Percentiles rank a stretch among this genome's conserved stretches.
phyloP scores from a whole-genome alignment of 495 filamentous ascomycete genomes.

The Pseudomonodictys pantanalensis region DNA sequence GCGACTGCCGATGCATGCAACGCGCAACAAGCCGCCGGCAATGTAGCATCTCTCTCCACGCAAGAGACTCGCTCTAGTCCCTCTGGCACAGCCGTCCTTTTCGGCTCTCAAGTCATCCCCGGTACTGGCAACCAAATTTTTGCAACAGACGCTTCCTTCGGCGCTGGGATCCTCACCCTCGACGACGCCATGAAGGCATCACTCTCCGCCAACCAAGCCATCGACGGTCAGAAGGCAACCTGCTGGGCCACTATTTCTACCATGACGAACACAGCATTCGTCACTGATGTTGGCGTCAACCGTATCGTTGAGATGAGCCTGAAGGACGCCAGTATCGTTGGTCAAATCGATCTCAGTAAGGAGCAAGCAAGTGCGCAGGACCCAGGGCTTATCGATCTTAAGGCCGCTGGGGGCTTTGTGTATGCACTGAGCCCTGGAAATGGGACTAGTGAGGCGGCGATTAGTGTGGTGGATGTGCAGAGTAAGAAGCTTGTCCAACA shows the following conservation, averaged over 20 bases:
- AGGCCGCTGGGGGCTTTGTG: slow-evolving; percentile 49
- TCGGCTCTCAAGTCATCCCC: slow-evolving; percentile 50
- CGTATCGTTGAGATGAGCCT: slow-evolving; percentile 54
- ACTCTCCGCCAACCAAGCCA: slow-evolving; percentile 29
- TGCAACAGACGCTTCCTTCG: slow-evolving; percentile 56
- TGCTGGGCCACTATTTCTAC: slow-evolving; percentile 53
- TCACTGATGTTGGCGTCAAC: slow-evolving; percentile 52
- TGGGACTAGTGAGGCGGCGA: slow-evolving; percentile 44
- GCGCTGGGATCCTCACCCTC: slow-evolving; percentile 47
- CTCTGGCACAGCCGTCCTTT: slow-evolving; percentile 53
- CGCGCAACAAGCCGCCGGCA: neutral
- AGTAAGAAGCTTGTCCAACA: slow-evolving; percentile 37
- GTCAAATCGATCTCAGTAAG: slow-evolving; percentile 40
- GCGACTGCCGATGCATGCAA: neutral
- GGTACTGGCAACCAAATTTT: slow-evolving; percentile 43
- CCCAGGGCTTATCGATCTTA: slow-evolving; percentile 54
- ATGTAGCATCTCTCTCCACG: slow-evolving; percentile 22
- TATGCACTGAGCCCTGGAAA: slow-evolving; percentile 57
- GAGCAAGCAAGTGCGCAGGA: slow-evolving; percentile 42
- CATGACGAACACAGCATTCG: slow-evolving; percentile 49
- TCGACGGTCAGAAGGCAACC: slow-evolving; percentile 52
- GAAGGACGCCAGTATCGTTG: slow-evolving; percentile 44
- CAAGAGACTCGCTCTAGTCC: slow-evolving; percentile 32
- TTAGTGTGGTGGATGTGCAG: slow-evolving; percentile 52
- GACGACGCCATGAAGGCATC: slow-evolving; percentile 12